Base-by-base conservation (phyloP, 179 eudicot species). In the Carnegiea gigantea region DNA sequence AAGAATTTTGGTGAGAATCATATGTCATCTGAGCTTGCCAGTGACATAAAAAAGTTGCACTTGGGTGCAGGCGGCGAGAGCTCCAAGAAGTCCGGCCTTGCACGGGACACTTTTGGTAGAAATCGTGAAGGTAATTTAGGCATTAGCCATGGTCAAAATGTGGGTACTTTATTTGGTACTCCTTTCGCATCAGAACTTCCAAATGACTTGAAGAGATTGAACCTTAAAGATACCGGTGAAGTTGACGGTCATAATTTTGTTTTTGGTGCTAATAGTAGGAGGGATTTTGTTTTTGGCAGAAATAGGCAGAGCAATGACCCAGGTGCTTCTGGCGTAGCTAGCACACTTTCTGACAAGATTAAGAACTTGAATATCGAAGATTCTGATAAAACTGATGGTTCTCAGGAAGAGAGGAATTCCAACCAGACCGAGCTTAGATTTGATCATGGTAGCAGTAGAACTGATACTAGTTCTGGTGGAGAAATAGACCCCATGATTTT, bases 291-390 rank as follows among this genome's bases (percentile, higher is more conserved):
- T 62, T 85, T 73, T 87, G 92, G 83, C 44, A 68, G 79, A 48
- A 67, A 48, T 75, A 86, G 75, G 70, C 74, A 60, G 77, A 81
- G 33, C 38, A 46, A 57, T 83, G 86, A 77, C 83, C 62, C 85
- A 81, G 83, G 71, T 75, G 86, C 79, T 80, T 86, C 87, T 51
- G 77, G 80, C 67, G n/a, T 74, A 21, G 89, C 78, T 23, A 76
- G 62, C 75, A 26, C 83, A 49, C 86, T 91, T 79, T 88, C 86
- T 57, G 67, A 87, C 48, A 90, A 77, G 89, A 79, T 86, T 82
- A 86, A 85, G 79, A 82, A 85, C 82, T 76, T 92, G 85, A 90
- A 88, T 12, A 81, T 91, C 15, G 80, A 83, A 67, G 91, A 88
- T 75, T 18, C 83, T 36, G 79, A 20, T 30, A 65, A 64, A 54